Conservation (phyloP, 306 rosid genomes). For the Cucumis hystrix region DNA sequence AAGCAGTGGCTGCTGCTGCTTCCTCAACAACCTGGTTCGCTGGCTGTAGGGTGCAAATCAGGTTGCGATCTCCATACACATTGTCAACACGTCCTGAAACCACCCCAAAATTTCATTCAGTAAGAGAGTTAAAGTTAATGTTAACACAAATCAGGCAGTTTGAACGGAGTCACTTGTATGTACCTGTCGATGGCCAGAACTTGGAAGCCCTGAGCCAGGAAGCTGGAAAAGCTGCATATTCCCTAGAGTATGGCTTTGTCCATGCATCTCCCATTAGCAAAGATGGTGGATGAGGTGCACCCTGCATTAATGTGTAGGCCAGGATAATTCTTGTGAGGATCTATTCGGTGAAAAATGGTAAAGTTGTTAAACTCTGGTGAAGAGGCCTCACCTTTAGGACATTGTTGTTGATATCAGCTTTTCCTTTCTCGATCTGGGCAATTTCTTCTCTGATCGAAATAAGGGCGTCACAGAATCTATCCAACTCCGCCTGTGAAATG, state of each 20-base stretch:
- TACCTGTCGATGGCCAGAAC: constrained; percentile 97
- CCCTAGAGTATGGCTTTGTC: constrained; percentile 92
- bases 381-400: constrained; percentile 68
- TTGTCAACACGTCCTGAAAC: constrained; percentile 58
- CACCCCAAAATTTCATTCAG: neutral
- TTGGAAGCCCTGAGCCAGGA: constrained; percentile 75
- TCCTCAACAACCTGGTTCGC: constrained; percentile 64
- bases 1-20: constrained; percentile 88
- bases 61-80: constrained; percentile 99
- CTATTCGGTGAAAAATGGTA: neutral
- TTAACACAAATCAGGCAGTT: neutral
- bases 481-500: constrained; percentile 80
- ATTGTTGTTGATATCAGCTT: constrained; percentile 68
- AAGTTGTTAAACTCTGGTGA: neutral
- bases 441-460: constrained; percentile 88
- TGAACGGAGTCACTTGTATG: neutral
- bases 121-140: neutral
- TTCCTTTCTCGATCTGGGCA: constrained; percentile 79
- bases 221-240: constrained; percentile 95
- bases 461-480: constrained; percentile 83
- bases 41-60: constrained; percentile 83
- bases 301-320: constrained; percentile 21
- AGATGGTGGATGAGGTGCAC: constrained; percentile 99
- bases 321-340: neutral
- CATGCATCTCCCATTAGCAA: constrained; percentile 92